Percentiles rank a stretch among this genome's conserved stretches.
Conservation (phyloP, 1,284 basidiomycete genomes). For the Irpex sp. region DNA sequence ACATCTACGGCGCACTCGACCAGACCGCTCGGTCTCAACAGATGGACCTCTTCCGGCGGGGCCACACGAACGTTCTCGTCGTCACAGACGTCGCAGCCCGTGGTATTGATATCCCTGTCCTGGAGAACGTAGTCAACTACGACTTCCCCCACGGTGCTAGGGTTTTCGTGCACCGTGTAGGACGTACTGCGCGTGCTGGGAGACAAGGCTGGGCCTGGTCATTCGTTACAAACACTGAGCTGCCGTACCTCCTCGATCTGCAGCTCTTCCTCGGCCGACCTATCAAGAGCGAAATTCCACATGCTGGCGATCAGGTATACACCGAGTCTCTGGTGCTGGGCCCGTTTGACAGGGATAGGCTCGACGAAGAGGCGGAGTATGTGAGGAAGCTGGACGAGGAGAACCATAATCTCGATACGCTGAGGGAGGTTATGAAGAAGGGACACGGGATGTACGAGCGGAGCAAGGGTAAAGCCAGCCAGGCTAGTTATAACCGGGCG, state of each 20-base stretch:
- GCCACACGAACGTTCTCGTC: conserved; percentile 80
- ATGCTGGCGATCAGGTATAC: conserved; percentile 51
- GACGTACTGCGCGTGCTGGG: conserved; percentile 93
- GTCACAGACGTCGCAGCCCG: conserved; percentile 98
- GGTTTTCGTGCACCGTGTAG: conserved; percentile 96
- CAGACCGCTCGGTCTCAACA: conserved; percentile 89
- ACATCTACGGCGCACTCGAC: conserved; percentile 95
- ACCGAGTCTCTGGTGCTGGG: conserved; percentile 76
- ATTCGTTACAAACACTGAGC: conserved; percentile 80
- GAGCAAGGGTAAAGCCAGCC: conserved; percentile 85
- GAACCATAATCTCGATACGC: conserved; percentile 63
- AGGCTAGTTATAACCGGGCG: conserved; percentile 81
- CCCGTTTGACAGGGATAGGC: conserved; percentile 71
- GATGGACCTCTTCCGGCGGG: conserved; percentile 88
- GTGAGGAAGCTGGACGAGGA: conserved; percentile 62
- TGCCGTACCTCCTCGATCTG: conserved; percentile 89
- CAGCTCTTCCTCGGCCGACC: conserved; percentile 93
- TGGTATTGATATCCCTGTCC: conserved; percentile 91
- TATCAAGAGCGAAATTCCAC: conserved; percentile 48
- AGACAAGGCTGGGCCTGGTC: conserved; percentile 96
- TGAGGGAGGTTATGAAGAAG: conserved; percentile 84
- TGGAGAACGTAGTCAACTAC: conserved; percentile 96
- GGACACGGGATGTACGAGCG: conserved; percentile 95
- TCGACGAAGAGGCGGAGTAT: conserved; percentile 87
- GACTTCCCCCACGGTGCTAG: conserved; percentile 93